These are phyloP conservation scores for Botryosphaeria dothidea DNA, from an alignment of 2,329 filamentous ascomycete genomes.

Conservation along the genomic window DNA sequence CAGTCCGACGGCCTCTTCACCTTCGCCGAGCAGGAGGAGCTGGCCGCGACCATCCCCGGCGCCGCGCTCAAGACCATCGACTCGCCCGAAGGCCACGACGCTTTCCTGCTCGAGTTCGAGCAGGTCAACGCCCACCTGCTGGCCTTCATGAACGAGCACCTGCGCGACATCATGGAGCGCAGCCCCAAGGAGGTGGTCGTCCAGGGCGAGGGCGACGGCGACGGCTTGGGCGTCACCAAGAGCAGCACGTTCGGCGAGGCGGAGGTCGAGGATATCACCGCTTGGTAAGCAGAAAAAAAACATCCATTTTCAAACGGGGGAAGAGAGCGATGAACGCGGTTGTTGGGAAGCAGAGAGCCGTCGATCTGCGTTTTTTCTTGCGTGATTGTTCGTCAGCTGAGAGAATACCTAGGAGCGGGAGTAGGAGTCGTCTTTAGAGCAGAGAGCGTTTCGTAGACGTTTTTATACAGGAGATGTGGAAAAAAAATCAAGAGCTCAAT, in stretches of 20 bases:
- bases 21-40: slow-evolving; percentile 91
- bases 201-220: slow-evolving; percentile 35
- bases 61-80: slow-evolving; percentile 83
- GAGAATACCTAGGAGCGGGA: background rate
- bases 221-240: slow-evolving; percentile 68
- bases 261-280: slow-evolving; percentile 94
- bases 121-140: slow-evolving; percentile 90
- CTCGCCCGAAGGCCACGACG: slow-evolving; percentile 92
- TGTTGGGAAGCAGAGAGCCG: too few species aligned
- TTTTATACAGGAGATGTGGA: background rate
- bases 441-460: background rate
- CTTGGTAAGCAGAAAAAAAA: slow-evolving; percentile 64
- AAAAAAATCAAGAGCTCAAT: background rate
- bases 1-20: slow-evolving; percentile 96
- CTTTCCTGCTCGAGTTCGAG: slow-evolving; percentile 94
- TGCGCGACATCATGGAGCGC: slow-evolving; percentile 83
- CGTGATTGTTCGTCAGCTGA: background rate
- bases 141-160: slow-evolving; percentile 75
- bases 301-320: background rate
- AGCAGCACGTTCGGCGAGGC: slow-evolving; percentile 93
- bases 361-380: background rate
- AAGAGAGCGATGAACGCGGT: background rate
- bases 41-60: slow-evolving; percentile 78
- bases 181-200: slow-evolving; percentile 41
- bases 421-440: background rate